Evolutionary conservation across 108 stramenopile genomes (phyloP).

Genomic region (Nitzschia inconspicua): DNA sequence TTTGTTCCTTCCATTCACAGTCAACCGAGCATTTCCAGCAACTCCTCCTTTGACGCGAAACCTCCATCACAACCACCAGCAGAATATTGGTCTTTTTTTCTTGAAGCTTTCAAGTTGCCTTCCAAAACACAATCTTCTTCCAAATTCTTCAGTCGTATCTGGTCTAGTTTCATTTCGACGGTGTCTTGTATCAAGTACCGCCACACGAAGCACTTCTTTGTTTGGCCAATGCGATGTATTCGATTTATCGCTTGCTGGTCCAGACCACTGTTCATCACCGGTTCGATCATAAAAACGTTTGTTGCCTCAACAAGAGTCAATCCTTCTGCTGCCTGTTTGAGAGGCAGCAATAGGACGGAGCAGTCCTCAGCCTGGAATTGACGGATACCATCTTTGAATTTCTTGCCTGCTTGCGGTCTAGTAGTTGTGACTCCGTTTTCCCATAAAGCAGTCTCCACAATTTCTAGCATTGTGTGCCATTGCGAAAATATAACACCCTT

Average conservation of each 20-base stretch:
- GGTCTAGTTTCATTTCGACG: constrained; percentile 77
- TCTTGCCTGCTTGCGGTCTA: constrained; percentile 26
- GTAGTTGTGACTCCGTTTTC: constrained; percentile 44
- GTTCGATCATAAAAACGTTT: constrained; percentile 86
- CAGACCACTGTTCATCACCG: constrained; percentile 65
- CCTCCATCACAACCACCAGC: constrained; percentile 57
- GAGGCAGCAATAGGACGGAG: constrained; percentile 58
- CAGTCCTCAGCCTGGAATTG: constrained; percentile 31
- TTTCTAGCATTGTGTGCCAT: constrained; percentile 88
- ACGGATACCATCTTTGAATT: constrained; percentile 32
- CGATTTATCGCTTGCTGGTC: constrained; percentile 63
- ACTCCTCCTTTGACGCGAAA: constrained; percentile 22
- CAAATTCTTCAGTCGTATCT: constrained; percentile 37
- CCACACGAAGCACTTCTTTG: constrained; percentile 61
- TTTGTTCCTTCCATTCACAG: background rate
- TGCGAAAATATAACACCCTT: constrained; percentile 71
- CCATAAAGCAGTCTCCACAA: constrained; percentile 58
- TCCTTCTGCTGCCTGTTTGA: constrained; percentile 82
- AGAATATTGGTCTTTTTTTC: constrained; percentile 9
- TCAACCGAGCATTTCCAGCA: constrained; percentile 8
- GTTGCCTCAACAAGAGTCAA: constrained; percentile 81
- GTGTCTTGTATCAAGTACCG: constrained; percentile 74
- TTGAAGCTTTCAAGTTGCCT: constrained; percentile 12
- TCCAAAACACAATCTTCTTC: constrained; percentile 32
- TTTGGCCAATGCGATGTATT: constrained; percentile 76